Base-by-base conservation (phyloP, 2,329 filamentous ascomycete genomes). In the Elsinoe arachidis region DNA sequence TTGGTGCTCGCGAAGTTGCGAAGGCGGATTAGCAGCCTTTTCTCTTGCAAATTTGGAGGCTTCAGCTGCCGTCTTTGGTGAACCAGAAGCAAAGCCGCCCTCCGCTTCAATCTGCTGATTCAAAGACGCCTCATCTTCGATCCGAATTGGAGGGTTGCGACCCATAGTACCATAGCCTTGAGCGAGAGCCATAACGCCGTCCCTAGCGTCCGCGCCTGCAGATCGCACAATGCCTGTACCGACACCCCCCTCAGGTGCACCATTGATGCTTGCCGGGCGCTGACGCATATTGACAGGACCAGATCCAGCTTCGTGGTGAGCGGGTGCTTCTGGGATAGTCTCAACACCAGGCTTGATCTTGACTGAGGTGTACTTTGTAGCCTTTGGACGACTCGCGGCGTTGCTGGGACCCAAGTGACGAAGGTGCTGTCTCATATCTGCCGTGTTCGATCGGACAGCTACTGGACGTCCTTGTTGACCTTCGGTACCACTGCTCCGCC, bases 401-500 rank as follows among this genome's bases (percentile, higher is more conserved):
- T 86, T 86, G 15, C 81, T 84, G 0, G 83, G 83, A 3, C 83
- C 83, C 1, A 86, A 74, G 64, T 85, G 81, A 64, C 80, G 83
- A 17, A 85, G 69, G 58, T 85, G 82, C 63, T 84, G 75, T 49
- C 76, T 75, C 52, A 84, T 70, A 30, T 83, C 79, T 38, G 80
- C 74, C 7, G 79, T 79, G 46, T 76, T 73, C 55, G 75, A 77
- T 21, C 78, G 72, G 55, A 82, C 73, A 7, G 76, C 66, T 23
- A 72, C 59, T 3, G 69, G 66, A 35, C 63, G 62, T 17, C 55
- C 55, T 41, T 62, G 44, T 49, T 69, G 60, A 17, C 53, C 55
- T 57, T 65, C 69, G 56, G 69, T 69, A 21, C 69, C 70, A 58
- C 74, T 76, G 64, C 74, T 76, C 58, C 72, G 71, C 58, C 76